A percentile compares a stretch with the other conserved stretches of the same genome.
Conservation (phyloP, 2,329 filamentous ascomycete genomes). For the Fusarium foetens region DNA sequence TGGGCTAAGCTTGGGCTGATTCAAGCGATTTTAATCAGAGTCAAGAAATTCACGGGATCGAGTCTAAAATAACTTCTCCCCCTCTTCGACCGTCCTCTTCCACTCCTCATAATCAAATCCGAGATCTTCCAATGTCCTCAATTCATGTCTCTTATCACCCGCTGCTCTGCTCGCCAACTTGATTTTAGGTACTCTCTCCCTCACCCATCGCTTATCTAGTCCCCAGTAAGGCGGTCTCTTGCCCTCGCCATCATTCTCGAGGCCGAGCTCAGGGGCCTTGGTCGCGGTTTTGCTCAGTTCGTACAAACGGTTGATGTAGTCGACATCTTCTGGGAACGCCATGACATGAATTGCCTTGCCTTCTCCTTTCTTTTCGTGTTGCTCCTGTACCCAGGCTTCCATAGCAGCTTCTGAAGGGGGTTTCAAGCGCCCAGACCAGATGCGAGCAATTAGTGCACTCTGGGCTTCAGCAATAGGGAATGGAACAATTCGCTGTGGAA, state of each 20-base stretch:
- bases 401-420: conserved; percentile 67
- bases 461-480: conserved; percentile 78
- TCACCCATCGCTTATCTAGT: conserved; percentile 52
- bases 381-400: conserved; percentile 67
- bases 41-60: background rate
- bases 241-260: conserved; percentile 52
- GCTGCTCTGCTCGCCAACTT: conserved; percentile 52
- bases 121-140: conserved; percentile 51
- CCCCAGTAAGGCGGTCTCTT: conserved; percentile 55
- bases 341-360: conserved; percentile 54
- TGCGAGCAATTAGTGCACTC: conserved; percentile 70
- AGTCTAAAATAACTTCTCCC: conserved; percentile 28
- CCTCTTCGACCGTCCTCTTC: conserved; percentile 39
- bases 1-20: background rate
- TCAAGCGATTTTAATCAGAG: background rate
- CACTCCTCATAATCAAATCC: conserved; percentile 52
- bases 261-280: conserved; percentile 39
- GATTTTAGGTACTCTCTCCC: conserved; percentile 54
- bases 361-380: conserved; percentile 62
- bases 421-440: conserved; percentile 70
- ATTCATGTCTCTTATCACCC: conserved; percentile 48
- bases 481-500: conserved; percentile 76
- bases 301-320: conserved; percentile 69
- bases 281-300: conserved; percentile 57
- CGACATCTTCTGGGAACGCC: conserved; percentile 62